Evolutionary conservation across 139 green algal species (phyloP).

Genomic region (Chlamydomonas sphaeroides): DNA sequence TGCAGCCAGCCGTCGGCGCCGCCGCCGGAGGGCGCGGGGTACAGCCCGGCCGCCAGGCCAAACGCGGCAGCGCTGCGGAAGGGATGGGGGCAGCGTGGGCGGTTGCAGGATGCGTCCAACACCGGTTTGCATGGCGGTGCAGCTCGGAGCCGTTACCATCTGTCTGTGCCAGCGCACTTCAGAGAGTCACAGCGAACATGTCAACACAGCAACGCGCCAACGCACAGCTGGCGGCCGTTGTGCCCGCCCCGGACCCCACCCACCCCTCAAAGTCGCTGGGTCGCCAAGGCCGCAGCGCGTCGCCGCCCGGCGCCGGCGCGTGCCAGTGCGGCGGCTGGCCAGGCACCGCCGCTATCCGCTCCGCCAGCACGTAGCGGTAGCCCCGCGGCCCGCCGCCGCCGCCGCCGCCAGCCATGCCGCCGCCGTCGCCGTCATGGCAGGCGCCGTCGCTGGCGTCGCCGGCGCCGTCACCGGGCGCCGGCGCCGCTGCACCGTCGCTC

Average conservation of each 20-base stretch:
- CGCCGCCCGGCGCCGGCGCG: not conserved
- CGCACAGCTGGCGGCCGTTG: not conserved
- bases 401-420: too few relatives aligned
- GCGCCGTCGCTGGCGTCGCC: too few relatives aligned
- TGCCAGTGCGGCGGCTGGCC: conserved; percentile 3
- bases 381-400: too few relatives aligned
- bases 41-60: not conserved
- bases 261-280: conserved; percentile 30
- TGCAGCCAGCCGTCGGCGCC: not conserved
- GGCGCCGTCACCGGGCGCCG: too few relatives aligned
- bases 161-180: not conserved
- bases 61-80: conserved; percentile 9
- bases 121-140: not conserved
- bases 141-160: not conserved
- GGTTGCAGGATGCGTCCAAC: not conserved
- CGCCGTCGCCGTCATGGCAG: too few relatives aligned
- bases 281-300: not conserved
- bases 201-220: too few relatives aligned
- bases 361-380: conserved; percentile 16
- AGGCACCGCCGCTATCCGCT: not conserved
- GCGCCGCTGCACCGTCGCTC: too few relatives aligned
- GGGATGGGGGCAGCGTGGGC: not conserved
- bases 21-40: not conserved
- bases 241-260: not conserved
- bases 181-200: too few relatives aligned